Conservation (phyloP, 129 eudicot species). For the Kitagawia praeruptora region DNA sequence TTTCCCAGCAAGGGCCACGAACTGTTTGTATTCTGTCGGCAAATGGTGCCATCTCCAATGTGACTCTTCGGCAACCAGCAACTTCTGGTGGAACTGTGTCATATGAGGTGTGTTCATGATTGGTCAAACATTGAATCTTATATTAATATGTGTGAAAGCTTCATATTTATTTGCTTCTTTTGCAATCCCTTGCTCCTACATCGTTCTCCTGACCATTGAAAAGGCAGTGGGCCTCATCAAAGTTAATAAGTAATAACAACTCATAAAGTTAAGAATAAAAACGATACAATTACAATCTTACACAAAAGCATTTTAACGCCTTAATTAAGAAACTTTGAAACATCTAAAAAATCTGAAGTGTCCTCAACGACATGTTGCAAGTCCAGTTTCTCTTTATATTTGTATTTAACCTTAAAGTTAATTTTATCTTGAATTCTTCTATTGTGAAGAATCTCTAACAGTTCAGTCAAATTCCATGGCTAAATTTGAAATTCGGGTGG, state of each 20-base stretch:
- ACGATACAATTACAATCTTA: too few species aligned
- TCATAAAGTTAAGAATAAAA: background rate
- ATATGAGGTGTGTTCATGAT: conserved; percentile 57
- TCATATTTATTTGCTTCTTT: background rate
- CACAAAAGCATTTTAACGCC: background rate
- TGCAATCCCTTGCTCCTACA: background rate
- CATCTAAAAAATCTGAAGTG: background rate
- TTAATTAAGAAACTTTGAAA: too few species aligned
- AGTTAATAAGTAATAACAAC: background rate
- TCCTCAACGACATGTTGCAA: background rate
- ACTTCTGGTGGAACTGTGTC: conserved; percentile 70
- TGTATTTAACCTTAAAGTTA: too few species aligned
- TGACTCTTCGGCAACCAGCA: conserved; percentile 86
- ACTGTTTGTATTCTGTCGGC: conserved; percentile 89
- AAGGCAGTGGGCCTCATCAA: background rate
- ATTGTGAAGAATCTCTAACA: background rate
- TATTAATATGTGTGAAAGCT: background rate
- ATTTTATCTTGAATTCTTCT: background rate
- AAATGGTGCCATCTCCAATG: conserved; percentile 78
- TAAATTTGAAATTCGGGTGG: too few species aligned
- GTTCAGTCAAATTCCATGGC: background rate
- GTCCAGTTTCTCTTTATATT: background rate
- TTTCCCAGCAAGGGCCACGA: conserved; percentile 92
- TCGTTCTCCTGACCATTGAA: background rate
- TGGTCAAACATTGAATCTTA: background rate